Evolutionary conservation across 2,329 filamentous ascomycete genomes (phyloP).

Genomic region (Drechslera avenae): DNA sequence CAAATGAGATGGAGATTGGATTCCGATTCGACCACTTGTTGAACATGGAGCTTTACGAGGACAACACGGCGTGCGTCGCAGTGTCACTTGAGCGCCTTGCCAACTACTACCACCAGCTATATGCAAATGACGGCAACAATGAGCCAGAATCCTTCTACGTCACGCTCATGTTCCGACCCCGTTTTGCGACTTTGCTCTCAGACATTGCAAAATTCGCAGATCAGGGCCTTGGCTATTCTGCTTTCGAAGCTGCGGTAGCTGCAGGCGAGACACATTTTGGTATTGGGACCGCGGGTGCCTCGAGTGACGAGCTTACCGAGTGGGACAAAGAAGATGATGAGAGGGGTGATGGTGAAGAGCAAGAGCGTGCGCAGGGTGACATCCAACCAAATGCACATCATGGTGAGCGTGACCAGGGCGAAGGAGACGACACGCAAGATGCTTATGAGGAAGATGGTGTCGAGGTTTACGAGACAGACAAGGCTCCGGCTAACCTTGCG

Average conservation of each 20-base stretch:
- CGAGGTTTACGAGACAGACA: neutral
- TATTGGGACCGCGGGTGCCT: constrained; percentile 19
- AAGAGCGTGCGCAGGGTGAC: neutral
- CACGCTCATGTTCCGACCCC: constrained; percentile 59
- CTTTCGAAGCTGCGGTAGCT: constrained; percentile 46
- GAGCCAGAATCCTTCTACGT: constrained; percentile 63
- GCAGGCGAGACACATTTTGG: constrained; percentile 37
- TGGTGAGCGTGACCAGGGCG: constrained; percentile 4
- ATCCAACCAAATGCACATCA: neutral
- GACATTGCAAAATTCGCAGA: constrained; percentile 59
- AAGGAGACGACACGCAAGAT: constrained; percentile 2
- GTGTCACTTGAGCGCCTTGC: constrained; percentile 57
- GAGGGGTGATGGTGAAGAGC: constrained; percentile 7
- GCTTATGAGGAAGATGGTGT: neutral
- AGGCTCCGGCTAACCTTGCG: neutral
- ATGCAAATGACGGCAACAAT: constrained; percentile 62
- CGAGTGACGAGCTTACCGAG: constrained; percentile 26
- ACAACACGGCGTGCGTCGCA: constrained; percentile 38
- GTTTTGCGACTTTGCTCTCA: constrained; percentile 59
- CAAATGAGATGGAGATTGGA: constrained; percentile 58
- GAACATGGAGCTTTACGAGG: constrained; percentile 39
- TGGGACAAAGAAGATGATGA: constrained; percentile 28
- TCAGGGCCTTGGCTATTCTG: constrained; percentile 63
- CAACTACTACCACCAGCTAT: constrained; percentile 63
- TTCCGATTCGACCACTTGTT: constrained; percentile 50